Conservation (phyloP, 2,329 filamentous ascomycete species). For the Monosporascus sp. region DNA sequence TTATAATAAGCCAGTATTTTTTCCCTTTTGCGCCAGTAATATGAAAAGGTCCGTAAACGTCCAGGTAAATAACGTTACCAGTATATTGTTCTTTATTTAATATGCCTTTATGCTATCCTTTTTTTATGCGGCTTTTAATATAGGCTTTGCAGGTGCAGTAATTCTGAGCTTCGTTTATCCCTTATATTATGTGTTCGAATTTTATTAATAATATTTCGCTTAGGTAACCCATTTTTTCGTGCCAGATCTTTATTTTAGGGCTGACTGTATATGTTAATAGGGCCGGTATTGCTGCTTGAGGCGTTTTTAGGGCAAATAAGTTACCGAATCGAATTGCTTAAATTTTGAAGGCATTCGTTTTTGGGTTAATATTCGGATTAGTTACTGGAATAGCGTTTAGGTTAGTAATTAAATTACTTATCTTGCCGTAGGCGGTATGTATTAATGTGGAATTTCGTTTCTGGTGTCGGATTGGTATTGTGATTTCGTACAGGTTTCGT, state of each 20-base stretch:
- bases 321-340: neutral
- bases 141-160: neutral
- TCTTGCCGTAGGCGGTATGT: rapidly evolving
- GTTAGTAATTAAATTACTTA: no score
- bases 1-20: neutral
- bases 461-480: no score
- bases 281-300: neutral
- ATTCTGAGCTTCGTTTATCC: neutral
- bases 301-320: neutral
- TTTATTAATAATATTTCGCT: neutral
- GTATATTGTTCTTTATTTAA: neutral
- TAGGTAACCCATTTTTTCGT: neutral
- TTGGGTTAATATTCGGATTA: no score
- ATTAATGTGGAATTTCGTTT: no score
- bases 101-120: neutral
- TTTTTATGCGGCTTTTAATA: neutral
- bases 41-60: neutral
- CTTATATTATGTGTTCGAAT: neutral
- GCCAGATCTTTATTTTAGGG: neutral
- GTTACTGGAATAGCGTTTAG: no score
- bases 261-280: neutral
- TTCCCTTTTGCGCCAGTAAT: neutral
- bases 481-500: no score
- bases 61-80: neutral
- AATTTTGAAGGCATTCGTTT: neutral